phyloP scores from a whole-genome alignment of 345 rosid genomes.

The sweet orange (Citrus sinensis) region DVS_A1.0 CM039164.1:27632001-27632500 shows the following conservation, averaged over 20 bases:
- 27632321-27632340: conserved; percentile 43
- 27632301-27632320: conserved; percentile 37
- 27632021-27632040: neutral
- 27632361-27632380: conserved; percentile 32
- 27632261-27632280: neutral
- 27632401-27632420: conserved; percentile 25
- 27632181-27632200: neutral
- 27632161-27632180: conserved; percentile 1
- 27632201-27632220: too few relatives aligned
- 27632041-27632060: neutral
- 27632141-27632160: neutral
- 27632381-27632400: conserved; percentile 39
- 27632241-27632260: too few relatives aligned
- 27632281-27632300: conserved; percentile 27
- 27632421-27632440: conserved; percentile 16
- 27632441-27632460: neutral
- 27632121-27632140: neutral
- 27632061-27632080: neutral
- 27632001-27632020: neutral
- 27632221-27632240: too few relatives aligned
- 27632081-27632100: conserved; percentile 3
- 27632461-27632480: conserved; percentile 13
- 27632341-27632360: conserved; percentile 37
- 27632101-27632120: neutral
- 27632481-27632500: conserved; percentile 33